These are phyloP conservation scores for Daedaleopsis nitida DNA, from an alignment of 768 basidiomycete species.

Conservation along the genomic window DNA sequence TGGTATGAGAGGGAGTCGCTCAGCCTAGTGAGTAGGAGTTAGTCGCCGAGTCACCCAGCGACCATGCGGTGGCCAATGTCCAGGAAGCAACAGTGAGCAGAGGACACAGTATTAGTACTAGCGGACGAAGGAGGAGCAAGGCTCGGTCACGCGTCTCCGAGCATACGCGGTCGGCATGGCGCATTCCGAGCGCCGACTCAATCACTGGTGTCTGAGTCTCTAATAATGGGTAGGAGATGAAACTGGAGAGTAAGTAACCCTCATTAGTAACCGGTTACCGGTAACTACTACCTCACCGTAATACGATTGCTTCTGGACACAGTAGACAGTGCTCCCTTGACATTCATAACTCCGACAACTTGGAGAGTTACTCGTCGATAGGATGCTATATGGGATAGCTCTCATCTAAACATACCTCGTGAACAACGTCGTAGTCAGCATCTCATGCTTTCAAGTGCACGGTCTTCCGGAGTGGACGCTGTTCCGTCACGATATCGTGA, in stretches of 20 bases:
- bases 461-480: background rate
- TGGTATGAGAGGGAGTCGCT: background rate
- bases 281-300: no score
- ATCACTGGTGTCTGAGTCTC: background rate
- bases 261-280: no score
- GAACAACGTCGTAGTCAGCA: background rate
- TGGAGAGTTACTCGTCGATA: no score
- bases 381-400: background rate
- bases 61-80: no score
- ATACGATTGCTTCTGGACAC: no score
- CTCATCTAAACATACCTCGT: background rate
- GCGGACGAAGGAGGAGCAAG: background rate
- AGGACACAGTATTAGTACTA: no score
- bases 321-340: background rate
- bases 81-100: background rate
- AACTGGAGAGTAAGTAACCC: no score
- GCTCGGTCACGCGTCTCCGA: background rate
- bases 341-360: no score
- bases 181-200: background rate
- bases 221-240: background rate
- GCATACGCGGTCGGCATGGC: constrained; percentile 3
- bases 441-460: background rate
- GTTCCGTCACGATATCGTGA: constrained; percentile 10
- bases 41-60: no score
- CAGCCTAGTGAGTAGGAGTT: background rate